Base-by-base conservation (phyloP, 345 rosid genomes). In the Eucalyptus marginata region DNA sequence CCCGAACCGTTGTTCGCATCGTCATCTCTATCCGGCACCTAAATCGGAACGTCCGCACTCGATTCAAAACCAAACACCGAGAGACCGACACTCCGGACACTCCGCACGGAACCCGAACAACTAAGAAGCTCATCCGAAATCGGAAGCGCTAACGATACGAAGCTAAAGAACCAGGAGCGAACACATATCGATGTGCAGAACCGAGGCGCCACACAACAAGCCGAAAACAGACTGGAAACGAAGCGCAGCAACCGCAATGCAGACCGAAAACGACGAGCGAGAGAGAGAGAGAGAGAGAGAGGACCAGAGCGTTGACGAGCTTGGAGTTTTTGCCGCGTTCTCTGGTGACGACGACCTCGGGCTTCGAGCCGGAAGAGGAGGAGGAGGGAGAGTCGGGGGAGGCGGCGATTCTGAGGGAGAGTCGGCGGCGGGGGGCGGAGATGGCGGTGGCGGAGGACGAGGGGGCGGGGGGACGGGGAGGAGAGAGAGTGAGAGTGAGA, bases 261-360 rank as follows among this genome's bases (percentile, higher is more conserved):
- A 44, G 33, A 22, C 22, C 29, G 40, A 10, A n/a, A 20, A 56
- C 51, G 59, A 54, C 24, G 36, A 7, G 13, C 7, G 7, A 20
- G 17, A 14, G 71, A 22, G 36, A 36, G 52, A 52, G 33, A 7
- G 88, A 85, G 89, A 88, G 71, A 86, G 27, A 29, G 24, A 36
- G 68, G 47, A 97, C 99, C 97, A 96, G 93, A 81, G 98, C 97
- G 52, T 90, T 87, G 84, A 97, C 91, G 88, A 97, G 96, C 95
- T 96, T 96, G 86, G 92, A 93, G 92, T 97, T 97, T 89, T 96
- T 97, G 94, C 99, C 99, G 54, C 93, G 95, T 91, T 97, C 99
- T 91, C 99, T 95, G 88, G 99, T 96, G 89, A 97, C 98, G 20
- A 97, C 96, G 62, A 96, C 99, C 88, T 93, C 90, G 25, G 97